Base-by-base conservation (phyloP, 306 rosid species). In the Lathyrus sativus region DNA sequence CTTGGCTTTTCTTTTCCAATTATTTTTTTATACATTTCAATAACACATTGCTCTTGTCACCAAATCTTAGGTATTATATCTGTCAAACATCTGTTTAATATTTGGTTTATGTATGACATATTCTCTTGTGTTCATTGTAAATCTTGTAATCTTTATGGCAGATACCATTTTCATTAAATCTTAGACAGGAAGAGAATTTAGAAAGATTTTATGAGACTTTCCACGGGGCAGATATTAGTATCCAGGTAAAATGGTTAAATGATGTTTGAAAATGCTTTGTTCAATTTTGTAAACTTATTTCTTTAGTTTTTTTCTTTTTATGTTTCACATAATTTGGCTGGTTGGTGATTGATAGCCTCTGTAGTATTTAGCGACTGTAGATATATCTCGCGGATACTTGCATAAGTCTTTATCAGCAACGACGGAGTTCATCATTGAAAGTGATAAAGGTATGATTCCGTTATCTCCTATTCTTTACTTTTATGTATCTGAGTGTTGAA, bases 201-300 rank as follows among this genome's bases (percentile, higher is more conserved):
- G 96, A 84, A 79, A 88, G 44, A 69, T 80, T 86, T 72, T 86
- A 88, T 44, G 97, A 93, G 84, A 93, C 98, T 42, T 93, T 88
- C 83, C 98, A 93, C 81, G 97, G 98, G 38, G 75, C 87, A 65
- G 79, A 90, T 79, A 90, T 90, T 68, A 88, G 76, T 74, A 82
- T 86, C 78, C 98, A 93, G 98, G 98, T 93, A 77, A 74, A 78
- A 46, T 53, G 22, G 39, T 7, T 7, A 6, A 50, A 18, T 50
- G 26, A 39, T 19, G 58, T 53, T 41, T 18, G 44, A 26, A 54
- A 61, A 26, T 73, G 28, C 42, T 75, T 44, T 66, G 45, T 69
- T 73, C 39, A 35, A 7, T 35, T 35, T 6, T 1, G 0, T 35
- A 35, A 35, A 35, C 7, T 35, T 35, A 35, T 35, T 18, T 50